Base-by-base conservation (phyloP, 2,329 filamentous ascomycete species). In the Elsinoe ampelina region DNA sequence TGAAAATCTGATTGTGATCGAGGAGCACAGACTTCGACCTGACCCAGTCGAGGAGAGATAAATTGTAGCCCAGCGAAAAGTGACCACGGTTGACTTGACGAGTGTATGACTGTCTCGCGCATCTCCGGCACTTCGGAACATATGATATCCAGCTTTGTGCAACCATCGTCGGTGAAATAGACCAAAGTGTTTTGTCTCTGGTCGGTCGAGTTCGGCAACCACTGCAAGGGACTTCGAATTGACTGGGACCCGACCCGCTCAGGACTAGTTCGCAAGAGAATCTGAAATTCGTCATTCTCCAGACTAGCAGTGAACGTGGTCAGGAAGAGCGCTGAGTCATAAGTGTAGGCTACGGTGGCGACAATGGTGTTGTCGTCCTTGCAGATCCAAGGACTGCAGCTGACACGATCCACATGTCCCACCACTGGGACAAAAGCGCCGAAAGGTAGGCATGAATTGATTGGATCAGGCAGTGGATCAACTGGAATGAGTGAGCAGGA, bases 361-460 rank as follows among this genome's bases (percentile, higher is more conserved):
- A 58, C 38, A 12, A 62, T 59, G n/a, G 60, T 57, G 6, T 58
- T 58, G 7, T 60, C 61, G 0, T 59, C 60, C 6, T 56, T 56
- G 0, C 56, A 34, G 30, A 62, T 55, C 71, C 72, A 73, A 2
- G 72, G 71, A 58, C 71, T 71, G 71, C 72, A 74, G 5, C 68
- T 63, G 2, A 74, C 45, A 51, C 70, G 67, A 8, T 65, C 65
- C 12, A 70, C 64, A 52, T 67, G 15, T 26, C 34, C 34, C 19
- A 30, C 19, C 26, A 26, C n/a, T 8, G 41, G 38, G 11, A 11
- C 11, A 20, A 17, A 8, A 10, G 22, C 43, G 10, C 41, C 17
- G 6, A 3, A 32, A n/a, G 54, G 54, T 15, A 56, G 32, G 52
- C 58, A 19, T 55, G 48, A 8, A 6, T 34, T 19, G 7, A 36